phyloP scores from a whole-genome alignment of 2,329 filamentous ascomycete genomes.

The Sporothrix humicola region DNA sequence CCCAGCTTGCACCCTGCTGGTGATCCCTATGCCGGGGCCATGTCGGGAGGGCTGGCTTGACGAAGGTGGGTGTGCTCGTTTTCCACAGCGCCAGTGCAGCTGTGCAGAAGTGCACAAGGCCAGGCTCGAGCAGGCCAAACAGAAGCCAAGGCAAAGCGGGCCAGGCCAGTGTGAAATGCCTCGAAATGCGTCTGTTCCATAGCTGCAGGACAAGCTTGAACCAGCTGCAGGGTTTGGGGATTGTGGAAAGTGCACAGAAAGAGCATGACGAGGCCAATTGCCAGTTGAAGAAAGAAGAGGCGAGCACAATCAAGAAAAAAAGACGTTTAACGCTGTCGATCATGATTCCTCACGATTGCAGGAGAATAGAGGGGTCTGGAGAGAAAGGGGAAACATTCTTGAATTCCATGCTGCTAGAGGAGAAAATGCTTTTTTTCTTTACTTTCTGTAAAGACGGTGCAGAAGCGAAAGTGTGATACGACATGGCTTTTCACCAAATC shows the following conservation, averaged over 20 bases:
- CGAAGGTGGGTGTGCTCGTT: slow-evolving; percentile 5
- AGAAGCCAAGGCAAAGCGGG: neutral
- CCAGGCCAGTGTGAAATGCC: neutral
- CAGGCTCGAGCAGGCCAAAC: neutral
- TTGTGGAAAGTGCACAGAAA: neutral
- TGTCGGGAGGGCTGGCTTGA: neutral
- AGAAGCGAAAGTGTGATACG: slow-evolving; percentile 30
- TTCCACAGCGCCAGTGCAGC: slow-evolving; percentile 18
- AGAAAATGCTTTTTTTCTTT: neutral
- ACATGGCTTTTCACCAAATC: slow-evolving; percentile 13
- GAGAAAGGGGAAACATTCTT: neutral
- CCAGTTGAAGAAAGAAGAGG: slow-evolving; percentile 25
- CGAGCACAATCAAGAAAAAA: neutral
- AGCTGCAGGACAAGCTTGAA: slow-evolving; percentile 17
- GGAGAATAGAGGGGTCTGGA: neutral
- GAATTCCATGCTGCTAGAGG: neutral
- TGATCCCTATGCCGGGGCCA: slow-evolving; percentile 18
- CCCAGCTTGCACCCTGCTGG: neutral
- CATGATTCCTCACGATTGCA: slow-evolving; percentile 1
- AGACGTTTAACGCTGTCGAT: neutral
- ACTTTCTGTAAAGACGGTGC: slow-evolving; percentile 21
- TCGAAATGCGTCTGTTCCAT: neutral
- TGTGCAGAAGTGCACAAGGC: neutral
- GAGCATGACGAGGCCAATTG: neutral
- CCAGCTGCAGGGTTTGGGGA: slow-evolving; percentile 2